phyloP scores from a whole-genome alignment of 345 rosid genomes.

The Anastatica hierochuntica region DNA sequence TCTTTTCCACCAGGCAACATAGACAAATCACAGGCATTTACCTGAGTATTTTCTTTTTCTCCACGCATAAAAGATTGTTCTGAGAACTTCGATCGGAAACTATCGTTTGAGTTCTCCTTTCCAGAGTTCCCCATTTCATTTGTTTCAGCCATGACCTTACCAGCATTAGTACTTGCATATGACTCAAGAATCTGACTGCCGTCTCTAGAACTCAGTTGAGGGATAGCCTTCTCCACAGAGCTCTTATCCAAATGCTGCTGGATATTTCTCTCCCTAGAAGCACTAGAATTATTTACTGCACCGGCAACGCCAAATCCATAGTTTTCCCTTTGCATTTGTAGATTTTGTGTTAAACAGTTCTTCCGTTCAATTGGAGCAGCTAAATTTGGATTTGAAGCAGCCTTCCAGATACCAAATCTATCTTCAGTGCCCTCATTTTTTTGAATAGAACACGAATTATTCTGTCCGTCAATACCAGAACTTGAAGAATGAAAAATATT shows the following conservation, averaged over 20 bases:
- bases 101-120: slow-evolving; percentile 5
- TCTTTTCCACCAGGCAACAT: slow-evolving; percentile 38
- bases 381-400: slow-evolving; percentile 34
- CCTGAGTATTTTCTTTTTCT: background rate
- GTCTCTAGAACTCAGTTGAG: too few relatives aligned
- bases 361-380: slow-evolving; percentile 26
- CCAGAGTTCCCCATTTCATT: slow-evolving; percentile 27
- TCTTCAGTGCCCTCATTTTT: slow-evolving; percentile 33
- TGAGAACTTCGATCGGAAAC: slow-evolving; percentile 1
- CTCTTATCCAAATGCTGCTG: slow-evolving; percentile 33
- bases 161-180: slow-evolving; percentile 32
- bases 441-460: too few relatives aligned
- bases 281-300: slow-evolving; percentile 25
- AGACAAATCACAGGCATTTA: slow-evolving; percentile 36
- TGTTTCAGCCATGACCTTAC: slow-evolving; percentile 7
- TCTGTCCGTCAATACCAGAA: slow-evolving; percentile 29
- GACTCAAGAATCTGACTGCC: slow-evolving; percentile 41
- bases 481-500: slow-evolving; percentile 32
- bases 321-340: slow-evolving; percentile 30
- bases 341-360: slow-evolving; percentile 30
- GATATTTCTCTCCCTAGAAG: slow-evolving; percentile 29
- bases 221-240: slow-evolving; percentile 40
- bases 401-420: slow-evolving; percentile 35
- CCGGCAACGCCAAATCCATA: slow-evolving; percentile 30
- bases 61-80: background rate